Evolutionary conservation across 2,329 filamentous ascomycete species (phyloP), one percentile per base, ranked within the genome.

Genomic region (Talaromyces piceae): DNA sequence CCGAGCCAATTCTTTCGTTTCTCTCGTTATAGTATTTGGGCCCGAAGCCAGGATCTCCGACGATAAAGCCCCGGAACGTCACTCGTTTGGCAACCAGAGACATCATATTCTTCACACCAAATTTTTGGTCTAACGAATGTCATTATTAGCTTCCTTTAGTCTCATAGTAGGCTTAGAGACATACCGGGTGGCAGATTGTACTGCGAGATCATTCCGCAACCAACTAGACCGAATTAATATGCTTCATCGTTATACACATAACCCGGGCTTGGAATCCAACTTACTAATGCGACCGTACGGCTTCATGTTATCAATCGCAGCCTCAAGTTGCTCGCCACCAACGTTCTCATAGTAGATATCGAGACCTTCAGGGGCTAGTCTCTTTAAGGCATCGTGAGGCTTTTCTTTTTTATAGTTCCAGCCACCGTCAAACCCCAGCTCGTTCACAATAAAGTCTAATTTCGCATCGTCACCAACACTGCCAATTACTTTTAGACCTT

Each of bases 361-460:
- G 56, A 93, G 78, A 5, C 88, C 88, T 8, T 89, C 68, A 0
- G 87, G 87, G 0, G 86, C 86, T n/a, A 93, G 76, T 53, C 86
- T 77, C 57, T 75, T 70, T 50, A 94, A 75, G 0, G 87, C 88
- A 9, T 84, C 83, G 1, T 69, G 63, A 0, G 87, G 78, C 59
- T 78, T 80, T 73, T 91, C 87, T 58, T 81, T 89, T 78, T 93
- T 91, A 77, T 94, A 94, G 76, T 94, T 93, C 61, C 91, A 93
- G 7, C 83, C 88, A 12, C 67, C 77, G 61, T 89, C 84, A 63
- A 89, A 89, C 22, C 77, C 76, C 27, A 90, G 77, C 47, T 86
- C 81, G 48, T 85, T 81, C 51, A 67, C 73, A 65, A 89, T 86
- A 67, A 82, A 93, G 18, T 86, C 80, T 20, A 90, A 75, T 76